phyloP scores from a whole-genome alignment of 2,329 filamentous ascomycete species.

The Biscogniauxia marginata region DNA sequence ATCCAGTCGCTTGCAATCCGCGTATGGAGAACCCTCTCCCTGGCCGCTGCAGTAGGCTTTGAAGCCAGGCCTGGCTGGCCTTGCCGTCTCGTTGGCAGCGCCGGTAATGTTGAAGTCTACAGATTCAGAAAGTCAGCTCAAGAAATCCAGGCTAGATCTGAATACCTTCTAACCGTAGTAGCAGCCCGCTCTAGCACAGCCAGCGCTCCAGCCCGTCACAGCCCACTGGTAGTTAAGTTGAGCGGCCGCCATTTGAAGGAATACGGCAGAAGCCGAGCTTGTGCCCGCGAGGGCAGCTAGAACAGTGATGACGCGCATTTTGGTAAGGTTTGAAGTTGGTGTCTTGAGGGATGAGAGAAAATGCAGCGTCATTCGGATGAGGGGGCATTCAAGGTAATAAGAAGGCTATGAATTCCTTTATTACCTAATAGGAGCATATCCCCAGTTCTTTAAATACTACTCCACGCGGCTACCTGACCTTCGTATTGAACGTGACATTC shows the following conservation, averaged over 20 bases:
- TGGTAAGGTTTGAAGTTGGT: neutral
- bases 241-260: slow-evolving; percentile 23
- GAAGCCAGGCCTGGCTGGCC: slow-evolving; percentile 30
- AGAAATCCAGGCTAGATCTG: neutral
- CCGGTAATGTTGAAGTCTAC: slow-evolving; percentile 34
- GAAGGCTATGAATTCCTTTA: neutral
- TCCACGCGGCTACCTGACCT: neutral
- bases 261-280: slow-evolving; percentile 18
- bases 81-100: slow-evolving; percentile 22
- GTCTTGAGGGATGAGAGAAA: neutral
- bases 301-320: neutral
- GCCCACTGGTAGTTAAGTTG: slow-evolving; percentile 25
- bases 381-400: neutral
- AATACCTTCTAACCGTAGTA: slow-evolving; percentile 27
- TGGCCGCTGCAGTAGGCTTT: slow-evolving; percentile 31
- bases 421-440: neutral
- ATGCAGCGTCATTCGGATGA: neutral
- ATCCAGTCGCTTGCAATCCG: slow-evolving; percentile 24
- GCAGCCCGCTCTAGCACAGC: slow-evolving; percentile 20
- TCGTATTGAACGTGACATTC: neutral
- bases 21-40: slow-evolving; percentile 29
- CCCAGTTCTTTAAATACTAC: neutral
- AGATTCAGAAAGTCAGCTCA: slow-evolving; percentile 4
- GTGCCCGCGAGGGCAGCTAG: slow-evolving; percentile 9
- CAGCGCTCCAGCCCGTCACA: slow-evolving; percentile 26